Evolutionary conservation across 2,329 filamentous ascomycete genomes (phyloP).

Genomic region (Claviceps fusiformis): DNA sequence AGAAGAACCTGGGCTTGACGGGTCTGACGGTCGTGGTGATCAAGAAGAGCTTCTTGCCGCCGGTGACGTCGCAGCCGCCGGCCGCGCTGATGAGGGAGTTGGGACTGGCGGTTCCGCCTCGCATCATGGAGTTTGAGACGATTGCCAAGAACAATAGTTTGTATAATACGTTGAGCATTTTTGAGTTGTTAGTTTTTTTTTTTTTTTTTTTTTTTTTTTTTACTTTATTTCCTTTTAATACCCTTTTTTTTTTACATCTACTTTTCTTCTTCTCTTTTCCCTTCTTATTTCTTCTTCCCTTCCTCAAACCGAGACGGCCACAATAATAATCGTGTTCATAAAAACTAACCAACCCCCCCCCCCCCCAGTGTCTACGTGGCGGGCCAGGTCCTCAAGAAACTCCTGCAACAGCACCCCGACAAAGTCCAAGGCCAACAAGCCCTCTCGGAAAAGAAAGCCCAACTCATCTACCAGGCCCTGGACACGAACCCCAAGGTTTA

Average conservation of each 20-base stretch:
- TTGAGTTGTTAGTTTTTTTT: slow-evolving; percentile 47
- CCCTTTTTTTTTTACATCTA: no score
- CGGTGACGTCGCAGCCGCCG: slow-evolving; percentile 49
- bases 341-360: not conserved
- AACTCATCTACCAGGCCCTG: slow-evolving; percentile 25
- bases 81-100: slow-evolving; percentile 59
- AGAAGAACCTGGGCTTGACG: slow-evolving; percentile 83
- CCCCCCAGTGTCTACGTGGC: slow-evolving; percentile 62
- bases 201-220: no score
- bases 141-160: slow-evolving; percentile 88
- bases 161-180: slow-evolving; percentile 93
- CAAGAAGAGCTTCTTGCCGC: slow-evolving; percentile 66
- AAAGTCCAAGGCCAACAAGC: slow-evolving; percentile 67
- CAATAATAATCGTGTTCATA: not conserved
- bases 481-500: slow-evolving; percentile 30
- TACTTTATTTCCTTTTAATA: no score
- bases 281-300: no score
- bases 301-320: no score
- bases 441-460: slow-evolving; percentile 60
- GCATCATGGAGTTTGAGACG: slow-evolving; percentile 69
- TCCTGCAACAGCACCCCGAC: slow-evolving; percentile 50
- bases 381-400: slow-evolving; percentile 70
- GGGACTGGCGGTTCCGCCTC: slow-evolving; percentile 62
- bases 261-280: no score
- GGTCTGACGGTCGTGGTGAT: slow-evolving; percentile 80